A percentile compares a stretch with the other conserved stretches of the same genome.
Evolutionary conservation across 2,329 filamentous ascomycete genomes (phyloP).

Genomic region (Uncinocarpus reesii): DNA sequence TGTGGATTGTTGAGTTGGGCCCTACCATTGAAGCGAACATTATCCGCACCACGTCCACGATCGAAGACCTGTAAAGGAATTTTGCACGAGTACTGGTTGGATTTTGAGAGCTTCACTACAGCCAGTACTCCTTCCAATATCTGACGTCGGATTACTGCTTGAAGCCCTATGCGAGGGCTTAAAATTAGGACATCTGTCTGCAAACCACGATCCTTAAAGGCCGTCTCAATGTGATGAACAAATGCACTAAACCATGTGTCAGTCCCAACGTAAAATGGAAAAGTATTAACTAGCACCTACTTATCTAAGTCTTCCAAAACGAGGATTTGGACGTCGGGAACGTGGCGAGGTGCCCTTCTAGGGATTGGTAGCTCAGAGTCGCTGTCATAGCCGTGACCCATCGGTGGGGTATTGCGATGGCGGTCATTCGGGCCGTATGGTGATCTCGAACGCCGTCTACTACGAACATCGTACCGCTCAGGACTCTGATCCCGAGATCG

Average conservation of each 20-base stretch:
- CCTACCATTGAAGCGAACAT: conserved; percentile 65
- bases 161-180: conserved; percentile 63
- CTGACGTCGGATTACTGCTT: conserved; percentile 71
- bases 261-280: neutral
- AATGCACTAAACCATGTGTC: conserved; percentile 49
- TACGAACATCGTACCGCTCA: conserved; percentile 44
- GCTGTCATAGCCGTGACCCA: conserved; percentile 39
- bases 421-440: conserved; percentile 55
- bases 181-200: conserved; percentile 71
- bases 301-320: conserved; percentile 64
- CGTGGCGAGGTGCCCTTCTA: conserved; percentile 58
- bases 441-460: conserved; percentile 59
- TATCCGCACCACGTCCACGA: conserved; percentile 60
- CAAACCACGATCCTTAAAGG: conserved; percentile 61
- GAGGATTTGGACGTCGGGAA: conserved; percentile 84
- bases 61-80: conserved; percentile 81
- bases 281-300: conserved; percentile 25
- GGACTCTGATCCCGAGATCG: conserved; percentile 35
- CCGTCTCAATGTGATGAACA: conserved; percentile 67
- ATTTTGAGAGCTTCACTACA: conserved; percentile 64
- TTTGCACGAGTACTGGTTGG: conserved; percentile 59
- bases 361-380: conserved; percentile 62
- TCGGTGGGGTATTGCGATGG: conserved; percentile 59
- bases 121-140: conserved; percentile 81
- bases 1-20: conserved; percentile 5